phyloP scores from a whole-genome alignment of 1,139 yeast genomes.

The Groenewaldozyma auringiensis region DNA sequence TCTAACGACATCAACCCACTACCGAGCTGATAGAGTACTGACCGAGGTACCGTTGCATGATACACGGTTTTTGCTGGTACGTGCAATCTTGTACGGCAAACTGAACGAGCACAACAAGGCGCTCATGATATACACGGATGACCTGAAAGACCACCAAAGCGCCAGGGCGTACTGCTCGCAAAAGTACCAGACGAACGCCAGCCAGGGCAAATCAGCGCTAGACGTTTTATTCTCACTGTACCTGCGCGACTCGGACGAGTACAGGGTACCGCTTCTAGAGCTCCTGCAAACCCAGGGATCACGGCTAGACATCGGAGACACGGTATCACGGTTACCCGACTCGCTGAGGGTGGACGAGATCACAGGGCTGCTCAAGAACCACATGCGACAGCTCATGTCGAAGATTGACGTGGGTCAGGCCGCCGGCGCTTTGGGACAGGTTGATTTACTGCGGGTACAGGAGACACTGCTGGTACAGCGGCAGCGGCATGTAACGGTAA shows the following conservation, averaged over 20 bases:
- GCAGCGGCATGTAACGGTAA: constrained; percentile 35
- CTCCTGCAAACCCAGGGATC: constrained; percentile 45
- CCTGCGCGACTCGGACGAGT: constrained; percentile 14
- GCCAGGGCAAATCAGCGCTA: constrained; percentile 34
- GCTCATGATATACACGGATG: constrained; percentile 52
- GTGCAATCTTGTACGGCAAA: constrained; percentile 52
- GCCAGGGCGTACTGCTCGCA: constrained; percentile 55
- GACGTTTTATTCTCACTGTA: constrained; percentile 32
- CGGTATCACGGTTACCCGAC: constrained; percentile 47
- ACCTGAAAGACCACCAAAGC: constrained; percentile 47
- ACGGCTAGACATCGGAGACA: constrained; percentile 45
- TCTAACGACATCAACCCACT: constrained; percentile 24
- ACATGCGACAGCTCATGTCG: constrained; percentile 36
- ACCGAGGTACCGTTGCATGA: constrained; percentile 17
- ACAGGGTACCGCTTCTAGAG: constrained; percentile 34
- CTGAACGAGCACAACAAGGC: constrained; percentile 60
- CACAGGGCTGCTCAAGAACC: constrained; percentile 40
- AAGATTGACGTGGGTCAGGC: constrained; percentile 17
- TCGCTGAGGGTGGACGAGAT: constrained; percentile 42
- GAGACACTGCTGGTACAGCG: constrained; percentile 33
- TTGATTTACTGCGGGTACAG: constrained; percentile 33
- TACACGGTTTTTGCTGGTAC: constrained; percentile 33
- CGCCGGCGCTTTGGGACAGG: constrained; percentile 33
- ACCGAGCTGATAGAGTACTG: constrained; percentile 31
- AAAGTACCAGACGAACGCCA: constrained; percentile 38